Evolutionary conservation across 805 yeast species (phyloP).

Genomic region (Wickerhamomyces bovis): DNA sequence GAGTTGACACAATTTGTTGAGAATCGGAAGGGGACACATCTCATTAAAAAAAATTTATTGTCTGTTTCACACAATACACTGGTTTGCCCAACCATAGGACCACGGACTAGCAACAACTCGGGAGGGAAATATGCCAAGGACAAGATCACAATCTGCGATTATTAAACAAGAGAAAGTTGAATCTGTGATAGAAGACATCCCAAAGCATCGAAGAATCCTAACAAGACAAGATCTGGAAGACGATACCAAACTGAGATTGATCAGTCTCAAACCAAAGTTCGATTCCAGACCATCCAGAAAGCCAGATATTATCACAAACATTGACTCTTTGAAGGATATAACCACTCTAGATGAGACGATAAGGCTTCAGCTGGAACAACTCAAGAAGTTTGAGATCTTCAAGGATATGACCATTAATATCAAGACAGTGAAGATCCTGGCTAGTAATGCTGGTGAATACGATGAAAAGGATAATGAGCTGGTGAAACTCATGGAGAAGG

Average conservation of each 20-base stretch:
- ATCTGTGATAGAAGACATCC: not conserved
- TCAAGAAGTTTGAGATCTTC: slow-evolving; percentile 13
- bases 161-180: not conserved
- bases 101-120: too few species aligned
- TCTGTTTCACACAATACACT: too few species aligned
- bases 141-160: not conserved
- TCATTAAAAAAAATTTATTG: too few species aligned
- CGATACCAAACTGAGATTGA: not conserved
- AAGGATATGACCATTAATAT: slow-evolving; percentile 12
- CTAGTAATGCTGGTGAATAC: slow-evolving; percentile 10
- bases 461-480: slow-evolving; percentile 8
- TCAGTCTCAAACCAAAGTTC: not conserved
- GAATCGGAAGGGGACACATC: too few species aligned
- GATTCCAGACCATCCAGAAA: not conserved
- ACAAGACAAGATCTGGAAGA: not conserved
- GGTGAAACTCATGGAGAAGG: slow-evolving; percentile 5
- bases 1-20: too few species aligned
- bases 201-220: not conserved
- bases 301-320: not conserved
- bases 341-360: slow-evolving; percentile 6
- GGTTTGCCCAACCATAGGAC: too few species aligned
- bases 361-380: slow-evolving; percentile 6
- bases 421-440: slow-evolving; percentile 10
- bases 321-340: slow-evolving; percentile 4
- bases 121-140: not conserved